These are phyloP conservation scores for Nemania serpens DNA, from an alignment of 2,329 filamentous ascomycete genomes.

Conservation along the genomic window DNA sequence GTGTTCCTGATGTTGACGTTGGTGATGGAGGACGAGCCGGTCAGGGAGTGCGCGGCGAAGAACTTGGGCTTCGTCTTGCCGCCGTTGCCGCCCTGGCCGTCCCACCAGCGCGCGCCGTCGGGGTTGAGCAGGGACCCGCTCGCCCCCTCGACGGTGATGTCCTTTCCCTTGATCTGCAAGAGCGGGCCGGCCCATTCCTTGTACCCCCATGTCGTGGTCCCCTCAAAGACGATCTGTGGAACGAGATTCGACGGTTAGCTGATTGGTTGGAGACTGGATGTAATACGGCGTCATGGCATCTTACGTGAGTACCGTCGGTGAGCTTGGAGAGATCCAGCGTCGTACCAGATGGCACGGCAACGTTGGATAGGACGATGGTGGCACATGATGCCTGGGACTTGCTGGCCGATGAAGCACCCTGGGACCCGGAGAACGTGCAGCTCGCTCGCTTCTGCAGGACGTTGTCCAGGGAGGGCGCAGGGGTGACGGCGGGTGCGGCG, in stretches of 20 bases:
- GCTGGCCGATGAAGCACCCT: slow-evolving; percentile 45
- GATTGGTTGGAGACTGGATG: too few relatives aligned
- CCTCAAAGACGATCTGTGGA: slow-evolving; percentile 63
- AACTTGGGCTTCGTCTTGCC: slow-evolving; percentile 68
- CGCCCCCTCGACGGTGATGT: slow-evolving; percentile 58
- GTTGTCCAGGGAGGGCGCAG: slow-evolving; percentile 11
- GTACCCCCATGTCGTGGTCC: slow-evolving; percentile 70
- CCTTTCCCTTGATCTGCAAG: slow-evolving; percentile 62
- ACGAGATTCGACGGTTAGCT: slow-evolving; percentile 16
- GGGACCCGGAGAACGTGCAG: slow-evolving; percentile 61
- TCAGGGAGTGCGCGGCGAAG: slow-evolving; percentile 60
- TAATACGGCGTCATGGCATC: too few relatives aligned
- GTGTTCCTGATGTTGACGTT: slow-evolving; percentile 58
- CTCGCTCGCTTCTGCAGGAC: slow-evolving; percentile 18
- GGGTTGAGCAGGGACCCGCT: slow-evolving; percentile 59
- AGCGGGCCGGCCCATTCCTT: slow-evolving; percentile 68
- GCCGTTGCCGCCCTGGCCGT: slow-evolving; percentile 62
- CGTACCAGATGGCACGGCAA: slow-evolving; percentile 60
- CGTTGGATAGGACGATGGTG: slow-evolving; percentile 56
- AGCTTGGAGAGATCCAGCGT: slow-evolving; percentile 63
- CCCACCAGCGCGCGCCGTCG: slow-evolving; percentile 64
- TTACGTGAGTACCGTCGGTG: slow-evolving; percentile 52
- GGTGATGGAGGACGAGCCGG: slow-evolving; percentile 50
- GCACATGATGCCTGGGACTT: slow-evolving; percentile 57
- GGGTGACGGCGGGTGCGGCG: slow-evolving; percentile 6